These are phyloP conservation scores for Pythium insidiosum DNA, from an alignment of 352 stramenopile species.

Conservation along the genomic window DNA sequence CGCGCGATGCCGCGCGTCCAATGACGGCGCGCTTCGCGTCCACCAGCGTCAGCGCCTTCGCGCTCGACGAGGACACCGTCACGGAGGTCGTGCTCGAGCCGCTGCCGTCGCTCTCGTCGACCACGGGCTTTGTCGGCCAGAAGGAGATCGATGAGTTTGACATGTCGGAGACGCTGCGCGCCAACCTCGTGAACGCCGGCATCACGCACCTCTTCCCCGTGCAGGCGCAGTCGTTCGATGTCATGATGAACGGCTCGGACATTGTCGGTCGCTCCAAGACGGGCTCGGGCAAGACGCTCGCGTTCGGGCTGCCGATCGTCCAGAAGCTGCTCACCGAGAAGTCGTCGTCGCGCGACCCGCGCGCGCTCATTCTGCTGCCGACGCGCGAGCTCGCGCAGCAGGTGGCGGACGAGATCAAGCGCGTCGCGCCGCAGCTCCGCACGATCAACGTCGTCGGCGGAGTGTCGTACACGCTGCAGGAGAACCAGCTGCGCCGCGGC, in stretches of 20 bases:
- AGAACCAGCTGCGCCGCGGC: constrained; percentile 83
- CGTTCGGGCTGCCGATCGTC: constrained; percentile 69
- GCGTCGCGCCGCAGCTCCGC: constrained; percentile 84
- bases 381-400: constrained; percentile 97
- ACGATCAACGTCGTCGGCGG: constrained; percentile 91
- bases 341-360: constrained; percentile 43
- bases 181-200: constrained; percentile 47
- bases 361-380: constrained; percentile 92
- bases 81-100: constrained; percentile 44
- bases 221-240: constrained; percentile 72
- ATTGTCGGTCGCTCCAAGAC: constrained; percentile 83
- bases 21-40: constrained; percentile 3
- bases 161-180: constrained; percentile 41
- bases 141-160: constrained; percentile 63
- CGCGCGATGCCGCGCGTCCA: background rate
- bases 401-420: constrained; percentile 89
- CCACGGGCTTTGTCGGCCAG: constrained; percentile 60
- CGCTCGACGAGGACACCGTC: constrained; percentile 17
- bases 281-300: constrained; percentile 75
- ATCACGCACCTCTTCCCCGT: constrained; percentile 83
- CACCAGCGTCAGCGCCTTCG: constrained; percentile 8
- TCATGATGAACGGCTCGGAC: constrained; percentile 74
- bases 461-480: constrained; percentile 90
- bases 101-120: constrained; percentile 4
- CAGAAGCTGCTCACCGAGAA: constrained; percentile 53